Percentiles rank a stretch among this genome's conserved stretches.
Conservation (phyloP, 2,329 filamentous ascomycete genomes). For the Pezicula neosporulosa region DNA sequence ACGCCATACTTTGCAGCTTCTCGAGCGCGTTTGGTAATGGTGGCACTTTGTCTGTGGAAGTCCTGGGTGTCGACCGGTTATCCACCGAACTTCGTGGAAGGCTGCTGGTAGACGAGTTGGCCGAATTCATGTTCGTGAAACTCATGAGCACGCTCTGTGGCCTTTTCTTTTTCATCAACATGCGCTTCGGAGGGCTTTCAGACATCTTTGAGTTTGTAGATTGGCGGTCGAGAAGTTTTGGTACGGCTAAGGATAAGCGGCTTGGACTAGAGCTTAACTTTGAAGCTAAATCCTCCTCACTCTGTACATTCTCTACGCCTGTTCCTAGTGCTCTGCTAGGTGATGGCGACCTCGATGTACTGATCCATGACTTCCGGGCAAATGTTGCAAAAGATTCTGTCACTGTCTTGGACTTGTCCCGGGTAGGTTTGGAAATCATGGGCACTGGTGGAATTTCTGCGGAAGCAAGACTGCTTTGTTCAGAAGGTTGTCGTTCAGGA, state of each 20-base stretch:
- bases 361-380: conserved; percentile 47
- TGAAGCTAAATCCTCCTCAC: conserved; percentile 12
- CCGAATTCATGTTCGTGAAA: conserved; percentile 22
- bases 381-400: conserved; percentile 47
- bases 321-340: conserved; percentile 27
- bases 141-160: conserved; percentile 26
- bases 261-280: conserved; percentile 13
- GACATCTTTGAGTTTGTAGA: conserved; percentile 6
- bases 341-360: conserved; percentile 42
- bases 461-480: conserved; percentile 21
- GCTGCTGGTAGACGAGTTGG: conserved; percentile 30
- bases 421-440: conserved; percentile 20
- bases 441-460: conserved; percentile 30
- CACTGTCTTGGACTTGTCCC: conserved; percentile 38
- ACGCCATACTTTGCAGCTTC: conserved; percentile 18
- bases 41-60: conserved; percentile 42
- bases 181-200: conserved; percentile 17
- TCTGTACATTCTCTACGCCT: conserved; percentile 13
- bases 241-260: conserved; percentile 10
- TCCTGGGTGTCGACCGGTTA: conserved; percentile 36
- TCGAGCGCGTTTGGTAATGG: conserved; percentile 39
- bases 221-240: conserved; percentile 16
- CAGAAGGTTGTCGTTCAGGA: conserved; percentile 21
- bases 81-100: conserved; percentile 42
- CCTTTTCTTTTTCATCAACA: conserved; percentile 23